Percentiles rank a stretch among this genome's conserved stretches.
phyloP scores from a whole-genome alignment of 2,329 filamentous ascomycete species.

The Xylaria sp. region DNA sequence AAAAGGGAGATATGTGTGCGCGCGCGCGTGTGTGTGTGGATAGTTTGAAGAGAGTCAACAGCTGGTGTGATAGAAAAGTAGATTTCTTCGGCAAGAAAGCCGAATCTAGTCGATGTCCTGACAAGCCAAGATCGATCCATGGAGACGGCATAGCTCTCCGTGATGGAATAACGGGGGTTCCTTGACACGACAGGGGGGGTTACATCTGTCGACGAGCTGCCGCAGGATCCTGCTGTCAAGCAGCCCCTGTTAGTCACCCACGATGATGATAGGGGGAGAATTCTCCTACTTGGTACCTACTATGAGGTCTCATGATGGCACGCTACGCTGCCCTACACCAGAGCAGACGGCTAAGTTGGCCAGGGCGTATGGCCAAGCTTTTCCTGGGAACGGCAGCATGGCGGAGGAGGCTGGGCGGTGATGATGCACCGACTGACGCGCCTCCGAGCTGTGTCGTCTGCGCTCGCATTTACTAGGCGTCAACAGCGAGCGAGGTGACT shows the following conservation, averaged over 20 bases:
- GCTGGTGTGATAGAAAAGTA: constrained; percentile 39
- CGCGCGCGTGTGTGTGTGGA: constrained; percentile 22
- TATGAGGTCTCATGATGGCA: neutral
- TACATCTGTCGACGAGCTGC: constrained; percentile 30
- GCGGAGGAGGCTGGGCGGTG: neutral
- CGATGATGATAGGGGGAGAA: neutral
- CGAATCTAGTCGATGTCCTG: constrained; percentile 8
- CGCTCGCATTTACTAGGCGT: constrained; percentile 8
- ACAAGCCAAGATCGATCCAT: constrained; percentile 20
- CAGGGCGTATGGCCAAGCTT: constrained; percentile 17
- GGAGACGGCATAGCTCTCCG: constrained; percentile 32
- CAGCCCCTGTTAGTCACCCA: constrained; percentile 26
- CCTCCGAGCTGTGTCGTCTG: constrained; percentile 13
- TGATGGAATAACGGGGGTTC: constrained; percentile 19
- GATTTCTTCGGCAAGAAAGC: constrained; percentile 37
- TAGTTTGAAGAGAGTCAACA: constrained; percentile 38
- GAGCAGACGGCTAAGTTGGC: neutral
- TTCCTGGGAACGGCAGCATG: constrained; percentile 9
- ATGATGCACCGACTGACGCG: constrained; percentile 23
- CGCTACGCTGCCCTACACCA: neutral
- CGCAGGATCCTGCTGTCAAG: constrained; percentile 20
- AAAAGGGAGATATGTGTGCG: constrained; percentile 28
- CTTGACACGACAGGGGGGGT: constrained; percentile 23
- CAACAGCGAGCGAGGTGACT: neutral
- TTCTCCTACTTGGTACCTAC: neutral